These are phyloP conservation scores for Ampelomyces quisqualis DNA, from an alignment of 2,329 filamentous ascomycete genomes.

Conservation along the genomic window DNA sequence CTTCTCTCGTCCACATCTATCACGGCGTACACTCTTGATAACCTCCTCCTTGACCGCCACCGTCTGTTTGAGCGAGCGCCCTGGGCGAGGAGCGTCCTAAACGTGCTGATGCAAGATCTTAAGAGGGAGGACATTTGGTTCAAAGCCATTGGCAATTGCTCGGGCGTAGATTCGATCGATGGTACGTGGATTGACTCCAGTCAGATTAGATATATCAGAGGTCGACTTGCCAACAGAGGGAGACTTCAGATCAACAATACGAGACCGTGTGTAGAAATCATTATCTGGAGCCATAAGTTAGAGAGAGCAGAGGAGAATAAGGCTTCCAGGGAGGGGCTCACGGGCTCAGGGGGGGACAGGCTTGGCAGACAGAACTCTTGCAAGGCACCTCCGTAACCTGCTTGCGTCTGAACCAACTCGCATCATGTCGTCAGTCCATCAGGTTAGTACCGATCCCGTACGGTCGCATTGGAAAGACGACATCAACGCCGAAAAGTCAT, in stretches of 20 bases:
- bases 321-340: no score
- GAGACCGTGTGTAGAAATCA: slow-evolving; percentile 5
- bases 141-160: slow-evolving; percentile 9
- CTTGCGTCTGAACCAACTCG: no score
- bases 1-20: slow-evolving; percentile 14
- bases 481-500: no score
- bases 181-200: slow-evolving; percentile 3
- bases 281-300: slow-evolving; percentile 8
- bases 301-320: neutral
- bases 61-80: slow-evolving; percentile 7
- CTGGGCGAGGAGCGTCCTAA: slow-evolving; percentile 6
- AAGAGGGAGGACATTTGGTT: slow-evolving; percentile 5
- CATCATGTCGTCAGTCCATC: no score
- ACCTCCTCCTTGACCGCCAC: slow-evolving; percentile 1
- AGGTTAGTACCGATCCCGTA: no score
- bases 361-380: slow-evolving; percentile 6
- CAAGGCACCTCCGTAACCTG: neutral
- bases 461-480: no score
- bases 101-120: slow-evolving; percentile 6
- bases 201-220: slow-evolving; percentile 3
- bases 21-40: slow-evolving; percentile 4
- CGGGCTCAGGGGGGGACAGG: no score
- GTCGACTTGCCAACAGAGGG: slow-evolving; percentile 1
- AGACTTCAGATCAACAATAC: slow-evolving; percentile 7
- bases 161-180: slow-evolving; percentile 8